phyloP scores from a whole-genome alignment of 192 early-diverging fungal genomes.

The Gorgonomyces haynaldii region DNA sequence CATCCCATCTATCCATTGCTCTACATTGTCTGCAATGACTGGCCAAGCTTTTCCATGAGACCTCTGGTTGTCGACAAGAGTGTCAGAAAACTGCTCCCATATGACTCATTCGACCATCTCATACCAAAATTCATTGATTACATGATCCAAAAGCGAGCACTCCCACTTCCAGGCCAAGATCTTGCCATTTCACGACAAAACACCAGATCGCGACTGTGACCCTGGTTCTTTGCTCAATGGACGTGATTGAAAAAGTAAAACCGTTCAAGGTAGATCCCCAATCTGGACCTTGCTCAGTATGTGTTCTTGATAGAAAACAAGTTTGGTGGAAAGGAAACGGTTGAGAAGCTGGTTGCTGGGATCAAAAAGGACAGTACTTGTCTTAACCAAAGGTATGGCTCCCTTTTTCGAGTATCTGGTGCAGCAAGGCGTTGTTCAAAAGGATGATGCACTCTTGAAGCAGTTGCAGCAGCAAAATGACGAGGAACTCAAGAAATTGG shows the following conservation, averaged over 20 bases:
- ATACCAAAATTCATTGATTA: too few species aligned
- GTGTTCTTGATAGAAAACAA: conserved; percentile 69
- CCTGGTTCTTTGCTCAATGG: too few species aligned
- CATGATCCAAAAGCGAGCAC: too few species aligned
- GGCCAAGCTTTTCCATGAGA: too few species aligned
- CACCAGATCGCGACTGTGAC: too few species aligned
- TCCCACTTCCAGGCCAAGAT: too few species aligned
- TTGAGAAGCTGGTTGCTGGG: conserved; percentile 52
- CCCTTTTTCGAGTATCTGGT: conserved; percentile 60
- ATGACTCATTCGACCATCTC: too few species aligned
- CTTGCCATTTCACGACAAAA: too few species aligned
- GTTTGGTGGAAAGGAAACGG: conserved; percentile 43
- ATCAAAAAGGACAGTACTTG: conserved; percentile 78
- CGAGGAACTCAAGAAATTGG: conserved; percentile 63
- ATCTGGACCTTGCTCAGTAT: conserved; percentile 74
- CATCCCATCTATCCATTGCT: too few species aligned
- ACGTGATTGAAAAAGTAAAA: conserved; percentile 16
- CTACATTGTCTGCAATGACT: too few species aligned
- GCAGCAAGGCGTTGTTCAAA: conserved; percentile 50
- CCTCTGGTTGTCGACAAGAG: too few species aligned
- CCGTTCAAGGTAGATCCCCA: conserved; percentile 55
- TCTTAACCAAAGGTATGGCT: conserved; percentile 60
- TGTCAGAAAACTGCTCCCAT: too few species aligned
- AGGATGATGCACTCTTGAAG: conserved; percentile 39
- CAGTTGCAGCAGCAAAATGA: conserved; percentile 59